Evolutionary conservation across 2,329 filamentous ascomycete species (phyloP), one percentile per base, ranked within the genome.

Genomic region (Botryotinia globosa): DNA sequence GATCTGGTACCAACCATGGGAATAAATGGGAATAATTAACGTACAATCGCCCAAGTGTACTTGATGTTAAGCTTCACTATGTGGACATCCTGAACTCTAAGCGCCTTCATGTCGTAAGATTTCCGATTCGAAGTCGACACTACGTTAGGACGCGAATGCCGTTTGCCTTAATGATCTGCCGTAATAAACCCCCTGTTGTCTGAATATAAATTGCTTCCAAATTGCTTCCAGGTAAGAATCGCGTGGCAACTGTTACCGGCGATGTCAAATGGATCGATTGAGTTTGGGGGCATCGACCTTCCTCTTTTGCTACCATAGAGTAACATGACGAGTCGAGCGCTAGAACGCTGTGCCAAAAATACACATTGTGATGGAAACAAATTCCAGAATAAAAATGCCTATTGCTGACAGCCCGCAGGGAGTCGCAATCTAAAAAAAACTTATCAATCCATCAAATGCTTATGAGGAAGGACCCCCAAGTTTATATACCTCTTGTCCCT

Each of bases 211-310:
- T 54, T 54, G 48, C 25, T 16, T 54, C 25, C 48, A 54, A 25
- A 56, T 56, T 56, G n/a, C 48, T 56, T 29, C 34, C 29, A 2
- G 42, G n/a, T 44, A 42, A 32, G 37, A 56, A 29, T 44, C 48
- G 65, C 34, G 51, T 67, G 25, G 48, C 65, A 32, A 56, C 32
- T 32, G 48, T 42, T 42, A 56, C 51, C 65, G 20, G 65, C 48
- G 48, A 42, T 56, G 65, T 37, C n/a, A 68, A 51, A 68, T 42
- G 65, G 65, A 68, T 68, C 48, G 37, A 68, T 68, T 42, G n/a
- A 54, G 48, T 56, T 67, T 67, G 39, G n/a, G 18, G 32, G 5
- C 7, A 54, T 29, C 25, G 54, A 56, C 34, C 45, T 42, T 42
- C 18, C 25, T 54, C 18, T 66, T 51, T 22, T 18, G 9, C 48